Evolutionary conservation across 352 stramenopile species (phyloP).

Genomic region (Phytopythium sindhum): DNA sequence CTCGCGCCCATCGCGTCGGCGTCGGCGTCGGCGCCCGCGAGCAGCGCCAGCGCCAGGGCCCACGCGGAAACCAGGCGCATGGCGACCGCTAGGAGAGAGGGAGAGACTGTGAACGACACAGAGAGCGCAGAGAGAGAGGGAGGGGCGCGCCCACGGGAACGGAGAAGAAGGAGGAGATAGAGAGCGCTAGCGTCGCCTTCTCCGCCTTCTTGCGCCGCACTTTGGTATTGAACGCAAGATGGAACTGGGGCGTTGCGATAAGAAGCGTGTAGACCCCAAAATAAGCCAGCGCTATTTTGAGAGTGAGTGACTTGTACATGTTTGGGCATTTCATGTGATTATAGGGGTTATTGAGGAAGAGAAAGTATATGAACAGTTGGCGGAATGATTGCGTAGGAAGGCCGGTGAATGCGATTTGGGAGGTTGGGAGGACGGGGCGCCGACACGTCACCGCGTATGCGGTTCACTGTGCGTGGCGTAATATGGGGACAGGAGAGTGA

Average conservation of each 20-base stretch:
- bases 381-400: neutral
- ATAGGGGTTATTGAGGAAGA: neutral
- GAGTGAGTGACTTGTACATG: neutral
- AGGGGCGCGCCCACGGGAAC: neutral
- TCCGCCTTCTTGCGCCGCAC: neutral
- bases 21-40: neutral
- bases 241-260: neutral
- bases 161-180: too few species aligned
- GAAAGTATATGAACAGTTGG: neutral
- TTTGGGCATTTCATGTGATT: neutral
- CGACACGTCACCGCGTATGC: slow-evolving; percentile 6
- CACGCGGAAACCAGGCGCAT: neutral
- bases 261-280: neutral
- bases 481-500: neutral
- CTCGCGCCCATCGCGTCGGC: neutral
- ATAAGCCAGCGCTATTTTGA: neutral
- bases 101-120: too few species aligned
- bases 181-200: neutral
- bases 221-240: neutral
- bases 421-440: neutral
- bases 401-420: neutral
- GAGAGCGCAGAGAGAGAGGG: neutral
- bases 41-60: neutral
- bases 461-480: neutral
- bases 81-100: neutral